A percentile compares a stretch with the other conserved stretches of the same genome.
These are phyloP conservation scores for Blepharisma japonicum DNA, from an alignment of 73 alveolate genomes.

Conservation along the genomic window DNA sequence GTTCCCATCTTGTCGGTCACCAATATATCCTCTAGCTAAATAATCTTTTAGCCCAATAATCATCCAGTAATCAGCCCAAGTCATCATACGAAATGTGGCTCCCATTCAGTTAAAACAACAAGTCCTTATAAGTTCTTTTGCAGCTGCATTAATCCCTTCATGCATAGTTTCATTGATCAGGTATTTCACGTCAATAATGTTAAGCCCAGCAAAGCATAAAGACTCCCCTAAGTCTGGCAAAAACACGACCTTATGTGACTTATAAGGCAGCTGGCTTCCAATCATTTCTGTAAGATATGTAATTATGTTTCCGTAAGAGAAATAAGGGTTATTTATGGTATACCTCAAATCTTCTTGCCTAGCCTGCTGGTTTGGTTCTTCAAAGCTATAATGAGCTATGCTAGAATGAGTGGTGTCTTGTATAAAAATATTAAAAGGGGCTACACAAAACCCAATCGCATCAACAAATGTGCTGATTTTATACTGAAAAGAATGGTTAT, in stretches of 20 bases:
- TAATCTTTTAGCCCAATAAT: conserved; percentile 43
- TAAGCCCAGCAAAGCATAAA: conserved; percentile 40
- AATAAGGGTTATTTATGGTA: background rate
- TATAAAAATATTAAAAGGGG: background rate
- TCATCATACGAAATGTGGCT: conserved; percentile 29
- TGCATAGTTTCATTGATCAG: conserved; percentile 32
- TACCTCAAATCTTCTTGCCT: background rate
- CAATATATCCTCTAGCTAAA: conserved; percentile 32
- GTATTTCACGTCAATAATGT: conserved; percentile 38
- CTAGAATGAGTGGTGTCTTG: background rate
- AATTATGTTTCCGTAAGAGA: conserved; percentile 4
- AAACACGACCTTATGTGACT: conserved; percentile 39
- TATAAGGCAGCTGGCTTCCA: conserved; percentile 34
- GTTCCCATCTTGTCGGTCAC: conserved; percentile 35
- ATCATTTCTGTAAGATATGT: background rate
- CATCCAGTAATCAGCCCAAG: conserved; percentile 50
- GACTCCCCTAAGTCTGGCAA: conserved; percentile 39
- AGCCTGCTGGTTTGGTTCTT: too few relatives aligned
- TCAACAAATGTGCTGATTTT: background rate
- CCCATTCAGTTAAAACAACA: conserved; percentile 44
- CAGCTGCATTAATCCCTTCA: conserved; percentile 42
- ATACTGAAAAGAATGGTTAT: background rate
- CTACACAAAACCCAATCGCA: conserved; percentile 16
- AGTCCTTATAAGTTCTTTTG: conserved; percentile 31
- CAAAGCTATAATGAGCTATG: background rate